phyloP scores from a whole-genome alignment of 2,329 filamentous ascomycete genomes.

The Penicillium sp. region DNA sequence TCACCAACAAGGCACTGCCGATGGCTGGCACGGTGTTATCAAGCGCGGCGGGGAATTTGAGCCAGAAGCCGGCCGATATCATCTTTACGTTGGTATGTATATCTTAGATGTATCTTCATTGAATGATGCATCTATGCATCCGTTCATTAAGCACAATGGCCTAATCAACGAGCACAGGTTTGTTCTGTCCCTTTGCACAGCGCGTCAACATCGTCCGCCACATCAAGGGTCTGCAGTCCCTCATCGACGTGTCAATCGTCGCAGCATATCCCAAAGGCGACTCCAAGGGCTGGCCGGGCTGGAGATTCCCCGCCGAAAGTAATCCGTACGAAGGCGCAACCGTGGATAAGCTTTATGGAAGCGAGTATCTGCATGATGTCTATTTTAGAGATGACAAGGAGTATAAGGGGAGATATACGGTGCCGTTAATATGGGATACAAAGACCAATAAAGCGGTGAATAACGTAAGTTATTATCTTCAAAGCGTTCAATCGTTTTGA shows the following conservation, averaged over 20 bases:
- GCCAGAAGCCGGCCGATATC: conserved; percentile 51
- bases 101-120: background rate
- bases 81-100: conserved; percentile 49
- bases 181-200: conserved; percentile 65
- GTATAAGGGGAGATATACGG: conserved; percentile 59
- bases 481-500: background rate
- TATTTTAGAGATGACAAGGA: conserved; percentile 59
- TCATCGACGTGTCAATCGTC: conserved; percentile 57
- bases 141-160: background rate
- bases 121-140: too few species aligned
- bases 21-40: conserved; percentile 51
- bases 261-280: conserved; percentile 65
- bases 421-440: conserved; percentile 61
- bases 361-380: conserved; percentile 57
- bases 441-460: conserved; percentile 55
- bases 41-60: conserved; percentile 45
- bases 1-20: conserved; percentile 22
- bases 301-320: conserved; percentile 53
- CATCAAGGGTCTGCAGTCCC: conserved; percentile 54
- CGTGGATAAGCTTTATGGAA: conserved; percentile 56
- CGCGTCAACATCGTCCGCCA: conserved; percentile 56
- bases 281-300: conserved; percentile 60
- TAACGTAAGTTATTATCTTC: conserved; percentile 42
- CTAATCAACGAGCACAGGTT: conserved; percentile 34
- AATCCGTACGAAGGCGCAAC: conserved; percentile 58